A percentile compares a stretch with the other conserved stretches of the same genome.
These are phyloP conservation scores for Hemisphaericaspora subhashii DNA, from an alignment of 1,139 yeast species.

Conservation along the genomic window DNA sequence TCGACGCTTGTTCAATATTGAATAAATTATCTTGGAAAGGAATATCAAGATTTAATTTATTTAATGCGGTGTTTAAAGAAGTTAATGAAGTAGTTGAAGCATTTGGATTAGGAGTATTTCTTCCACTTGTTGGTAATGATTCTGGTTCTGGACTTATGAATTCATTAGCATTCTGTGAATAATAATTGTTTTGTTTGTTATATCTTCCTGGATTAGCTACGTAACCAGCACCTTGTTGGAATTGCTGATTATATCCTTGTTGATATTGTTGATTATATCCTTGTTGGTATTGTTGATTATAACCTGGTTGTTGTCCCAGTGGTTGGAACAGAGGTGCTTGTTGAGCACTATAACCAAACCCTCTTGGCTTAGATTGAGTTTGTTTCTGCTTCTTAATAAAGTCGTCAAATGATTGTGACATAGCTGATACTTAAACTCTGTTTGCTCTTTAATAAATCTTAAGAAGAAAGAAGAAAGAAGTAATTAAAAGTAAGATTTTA, in stretches of 20 bases:
- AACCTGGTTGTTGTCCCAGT: conserved; percentile 11
- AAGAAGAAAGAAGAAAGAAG: background rate
- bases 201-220: conserved; percentile 6
- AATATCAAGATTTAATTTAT: conserved; percentile 56
- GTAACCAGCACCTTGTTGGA: conserved; percentile 3
- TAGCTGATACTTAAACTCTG: conserved; percentile 17
- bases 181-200: conserved; percentile 5
- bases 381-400: conserved; percentile 28
- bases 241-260: conserved; percentile 10
- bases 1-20: conserved; percentile 55
- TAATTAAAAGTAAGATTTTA: conserved; percentile 1
- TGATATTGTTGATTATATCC: conserved; percentile 13
- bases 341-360: conserved; percentile 27
- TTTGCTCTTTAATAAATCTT: background rate
- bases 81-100: conserved; percentile 69
- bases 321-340: conserved; percentile 14
- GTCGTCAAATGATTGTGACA: conserved; percentile 30
- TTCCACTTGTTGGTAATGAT: conserved; percentile 44
- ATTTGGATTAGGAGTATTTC: conserved; percentile 38
- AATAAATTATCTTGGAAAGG: conserved; percentile 66
- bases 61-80: conserved; percentile 68
- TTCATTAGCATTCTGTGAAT: conserved; percentile 7
- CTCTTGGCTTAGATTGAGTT: conserved; percentile 23
- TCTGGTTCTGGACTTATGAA: conserved; percentile 15
- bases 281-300: conserved; percentile 11